These are phyloP conservation scores for Neoboletus magnificus DNA, from an alignment of 768 basidiomycete species.

Conservation along the genomic window DNA sequence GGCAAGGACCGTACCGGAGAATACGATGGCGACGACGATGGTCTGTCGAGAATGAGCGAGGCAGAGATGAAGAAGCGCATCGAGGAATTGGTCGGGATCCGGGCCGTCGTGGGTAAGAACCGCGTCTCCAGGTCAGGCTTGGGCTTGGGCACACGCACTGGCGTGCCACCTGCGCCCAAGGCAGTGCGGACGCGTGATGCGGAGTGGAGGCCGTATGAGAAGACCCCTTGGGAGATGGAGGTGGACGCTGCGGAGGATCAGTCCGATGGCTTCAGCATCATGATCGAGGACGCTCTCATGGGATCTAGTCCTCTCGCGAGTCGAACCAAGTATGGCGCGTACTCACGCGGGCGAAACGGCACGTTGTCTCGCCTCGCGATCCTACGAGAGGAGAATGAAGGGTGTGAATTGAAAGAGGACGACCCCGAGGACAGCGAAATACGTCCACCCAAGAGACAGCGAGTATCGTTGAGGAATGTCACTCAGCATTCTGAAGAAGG, in stretches of 20 bases:
- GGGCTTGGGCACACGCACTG: conserved; percentile 8
- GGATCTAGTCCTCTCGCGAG: conserved; percentile 29
- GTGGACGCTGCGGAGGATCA: conserved; percentile 8
- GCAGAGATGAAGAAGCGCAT: conserved; percentile 51
- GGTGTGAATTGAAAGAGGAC: conserved; percentile 9
- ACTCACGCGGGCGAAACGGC: conserved; percentile 7
- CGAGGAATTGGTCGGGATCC: conserved; percentile 60
- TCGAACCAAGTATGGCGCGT: conserved; percentile 11
- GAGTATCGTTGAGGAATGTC: not conserved
- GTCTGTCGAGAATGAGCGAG: conserved; percentile 32
- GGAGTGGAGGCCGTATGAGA: conserved; percentile 17
- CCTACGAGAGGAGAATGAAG: conserved; percentile 29
- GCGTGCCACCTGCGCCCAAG: conserved; percentile 34
- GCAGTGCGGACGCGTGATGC: conserved; percentile 23
- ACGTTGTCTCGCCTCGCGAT: conserved; percentile 17
- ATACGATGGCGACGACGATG: conserved; percentile 3
- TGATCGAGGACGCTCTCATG: conserved; percentile 15
- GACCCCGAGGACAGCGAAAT: conserved; percentile 2
- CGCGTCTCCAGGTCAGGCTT: conserved; percentile 27
- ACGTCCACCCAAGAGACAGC: conserved; percentile 24
- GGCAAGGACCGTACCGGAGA: not conserved
- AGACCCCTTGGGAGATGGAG: conserved; percentile 26
- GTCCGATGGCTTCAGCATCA: conserved; percentile 2
- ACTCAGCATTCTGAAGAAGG: not conserved
- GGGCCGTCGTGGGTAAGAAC: conserved; percentile 29